phyloP scores from a whole-genome alignment of 805 yeast genomes.

The Teunomyces lycoperdinae region DNA sequence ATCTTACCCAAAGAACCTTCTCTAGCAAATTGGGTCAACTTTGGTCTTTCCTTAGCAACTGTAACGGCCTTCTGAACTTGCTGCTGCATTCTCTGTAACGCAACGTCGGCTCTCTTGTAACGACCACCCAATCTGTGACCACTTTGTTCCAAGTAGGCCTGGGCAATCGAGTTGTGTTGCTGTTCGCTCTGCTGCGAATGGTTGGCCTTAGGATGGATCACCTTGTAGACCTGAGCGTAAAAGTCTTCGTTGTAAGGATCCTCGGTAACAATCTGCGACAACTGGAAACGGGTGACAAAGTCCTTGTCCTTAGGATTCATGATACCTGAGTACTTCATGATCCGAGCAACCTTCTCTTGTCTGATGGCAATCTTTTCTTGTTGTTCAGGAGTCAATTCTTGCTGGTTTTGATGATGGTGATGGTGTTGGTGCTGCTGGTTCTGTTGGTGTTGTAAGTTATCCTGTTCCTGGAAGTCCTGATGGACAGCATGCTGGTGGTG shows the following conservation, averaged over 20 bases:
- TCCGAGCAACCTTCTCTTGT: slow-evolving; percentile 71
- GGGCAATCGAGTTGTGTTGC: slow-evolving; percentile 79
- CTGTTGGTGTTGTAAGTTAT: slow-evolving; percentile 18
- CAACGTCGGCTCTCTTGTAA: slow-evolving; percentile 80
- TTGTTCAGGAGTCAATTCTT: slow-evolving; percentile 65
- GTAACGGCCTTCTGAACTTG: slow-evolving; percentile 96
- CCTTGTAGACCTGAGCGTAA: slow-evolving; percentile 87
- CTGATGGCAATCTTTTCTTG: slow-evolving; percentile 63
- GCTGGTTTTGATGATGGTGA: slow-evolving; percentile 14
- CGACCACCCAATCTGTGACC: slow-evolving; percentile 90
- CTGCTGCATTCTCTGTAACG: slow-evolving; percentile 95
- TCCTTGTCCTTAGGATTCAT: slow-evolving; percentile 98
- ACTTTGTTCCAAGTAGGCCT: slow-evolving; percentile 85
- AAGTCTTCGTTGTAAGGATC: slow-evolving; percentile 98
- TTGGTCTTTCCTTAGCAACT: slow-evolving; percentile 86
- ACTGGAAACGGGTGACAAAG: slow-evolving; percentile 88
- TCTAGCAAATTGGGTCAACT: slow-evolving; percentile 57
- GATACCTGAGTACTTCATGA: slow-evolving; percentile 81
- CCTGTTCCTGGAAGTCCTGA: slow-evolving; percentile 13
- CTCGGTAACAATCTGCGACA: slow-evolving; percentile 93
- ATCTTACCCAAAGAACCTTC: slow-evolving; percentile 92
- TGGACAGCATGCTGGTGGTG: slow-evolving; percentile 18
- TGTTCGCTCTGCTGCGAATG: slow-evolving; percentile 51
- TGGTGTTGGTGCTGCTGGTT: slow-evolving; percentile 17
- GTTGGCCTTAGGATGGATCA: slow-evolving; percentile 49